A percentile compares a stretch with the other conserved stretches of the same genome.
These are phyloP conservation scores for Zygoascus flipseniorum DNA, from an alignment of 805 yeast species.

Conservation along the genomic window DNA sequence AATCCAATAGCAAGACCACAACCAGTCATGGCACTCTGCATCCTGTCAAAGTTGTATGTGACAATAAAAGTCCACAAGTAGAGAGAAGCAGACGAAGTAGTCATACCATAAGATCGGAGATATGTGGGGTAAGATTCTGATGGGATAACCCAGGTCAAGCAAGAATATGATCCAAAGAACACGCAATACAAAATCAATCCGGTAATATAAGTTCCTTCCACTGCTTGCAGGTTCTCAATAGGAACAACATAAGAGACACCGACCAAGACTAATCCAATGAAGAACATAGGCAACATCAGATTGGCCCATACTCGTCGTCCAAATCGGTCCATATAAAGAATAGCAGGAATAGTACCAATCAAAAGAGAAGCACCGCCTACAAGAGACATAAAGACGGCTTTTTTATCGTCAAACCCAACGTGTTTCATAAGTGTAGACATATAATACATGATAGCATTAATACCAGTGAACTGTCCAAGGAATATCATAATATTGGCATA, in stretches of 20 bases:
- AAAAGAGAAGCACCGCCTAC: slow-evolving; percentile 60
- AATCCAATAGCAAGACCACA: slow-evolving; percentile 59
- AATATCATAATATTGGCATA: slow-evolving; percentile 28
- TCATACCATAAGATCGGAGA: slow-evolving; percentile 57
- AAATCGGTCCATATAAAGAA: slow-evolving; percentile 27
- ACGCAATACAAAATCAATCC: slow-evolving; percentile 58
- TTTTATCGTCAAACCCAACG: slow-evolving; percentile 45
- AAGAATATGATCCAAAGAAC: slow-evolving; percentile 59
- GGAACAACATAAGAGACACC: slow-evolving; percentile 47
- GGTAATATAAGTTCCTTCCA: slow-evolving; percentile 52
- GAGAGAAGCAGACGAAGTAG: slow-evolving; percentile 46
- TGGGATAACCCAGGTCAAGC: slow-evolving; percentile 62
- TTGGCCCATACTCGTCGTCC: slow-evolving; percentile 57
- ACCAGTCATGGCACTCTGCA: slow-evolving; percentile 49
- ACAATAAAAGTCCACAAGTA: slow-evolving; percentile 57
- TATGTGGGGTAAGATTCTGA: slow-evolving; percentile 54
- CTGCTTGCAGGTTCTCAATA: slow-evolving; percentile 35
- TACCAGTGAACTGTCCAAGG: slow-evolving; percentile 17
- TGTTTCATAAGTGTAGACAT: slow-evolving; percentile 48
- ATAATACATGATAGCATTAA: slow-evolving; percentile 34
- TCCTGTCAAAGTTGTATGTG: slow-evolving; percentile 52
- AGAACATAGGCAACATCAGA: slow-evolving; percentile 44
- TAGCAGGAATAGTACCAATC: slow-evolving; percentile 60
- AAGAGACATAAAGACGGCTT: slow-evolving; percentile 56
- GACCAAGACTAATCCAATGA: slow-evolving; percentile 50